A percentile compares a stretch with the other conserved stretches of the same genome.
Conservation (phyloP, 2,329 filamentous ascomycete genomes). For the Colletotrichum cuscutae region DNA sequence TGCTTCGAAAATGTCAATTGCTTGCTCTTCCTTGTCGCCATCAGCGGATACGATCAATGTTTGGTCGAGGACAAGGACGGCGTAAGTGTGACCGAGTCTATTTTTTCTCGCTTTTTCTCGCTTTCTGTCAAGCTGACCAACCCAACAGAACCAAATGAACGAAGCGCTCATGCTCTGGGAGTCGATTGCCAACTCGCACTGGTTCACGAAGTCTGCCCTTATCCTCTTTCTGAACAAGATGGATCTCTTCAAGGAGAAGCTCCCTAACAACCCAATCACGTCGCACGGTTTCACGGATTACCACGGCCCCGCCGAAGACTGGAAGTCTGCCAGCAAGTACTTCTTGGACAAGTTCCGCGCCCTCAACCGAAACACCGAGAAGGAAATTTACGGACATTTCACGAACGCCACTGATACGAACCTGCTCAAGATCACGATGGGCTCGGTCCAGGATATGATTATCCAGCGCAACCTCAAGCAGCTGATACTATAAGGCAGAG, state of each 20-base stretch:
- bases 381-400: slow-evolving; percentile 72
- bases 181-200: slow-evolving; percentile 86
- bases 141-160: slow-evolving; percentile 84
- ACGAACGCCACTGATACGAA: slow-evolving; percentile 75
- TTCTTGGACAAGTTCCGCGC: slow-evolving; percentile 85
- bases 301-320: slow-evolving; percentile 75
- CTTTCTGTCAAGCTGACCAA: slow-evolving; percentile 35
- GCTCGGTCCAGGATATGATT: slow-evolving; percentile 87
- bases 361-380: slow-evolving; percentile 75
- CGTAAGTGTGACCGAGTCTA: slow-evolving; percentile 63
- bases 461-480: slow-evolving; percentile 86
- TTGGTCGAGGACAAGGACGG: slow-evolving; percentile 96
- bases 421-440: slow-evolving; percentile 86
- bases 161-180: slow-evolving; percentile 89
- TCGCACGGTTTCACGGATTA: slow-evolving; percentile 84
- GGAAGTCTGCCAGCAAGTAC: slow-evolving; percentile 81
- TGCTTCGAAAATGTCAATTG: slow-evolving; percentile 96
- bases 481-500: slow-evolving; percentile 70
- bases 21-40: slow-evolving; percentile 91
- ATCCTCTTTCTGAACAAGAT: slow-evolving; percentile 92
- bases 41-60: slow-evolving; percentile 96
- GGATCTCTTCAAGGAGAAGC: slow-evolving; percentile 84
- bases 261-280: slow-evolving; percentile 75
- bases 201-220: slow-evolving; percentile 84
- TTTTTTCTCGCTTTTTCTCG: neutral